Evolutionary conservation across 140 eudicot species (phyloP).

Genomic region (Cichorium intybus): DNA sequence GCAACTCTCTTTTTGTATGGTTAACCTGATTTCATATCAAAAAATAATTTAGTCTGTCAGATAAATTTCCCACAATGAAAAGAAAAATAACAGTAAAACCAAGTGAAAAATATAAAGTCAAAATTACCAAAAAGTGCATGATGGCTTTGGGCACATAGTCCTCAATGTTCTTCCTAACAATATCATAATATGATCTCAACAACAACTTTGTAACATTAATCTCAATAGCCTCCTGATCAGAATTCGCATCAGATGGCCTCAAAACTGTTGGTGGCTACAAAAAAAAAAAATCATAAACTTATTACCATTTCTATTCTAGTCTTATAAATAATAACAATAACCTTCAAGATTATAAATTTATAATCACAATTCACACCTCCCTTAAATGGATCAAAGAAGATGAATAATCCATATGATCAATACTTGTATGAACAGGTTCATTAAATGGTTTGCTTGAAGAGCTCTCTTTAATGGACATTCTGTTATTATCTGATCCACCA

Average conservation of each 20-base stretch:
- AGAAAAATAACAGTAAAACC: not conserved
- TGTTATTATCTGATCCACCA: constrained; percentile 65
- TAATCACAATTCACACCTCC: constrained; percentile 48
- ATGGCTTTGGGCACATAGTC: constrained; percentile 95
- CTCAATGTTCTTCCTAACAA: constrained; percentile 93
- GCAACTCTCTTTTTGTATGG: constrained; percentile 93
- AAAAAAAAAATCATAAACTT: not conserved
- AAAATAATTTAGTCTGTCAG: not conserved
- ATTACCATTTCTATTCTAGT: not conserved
- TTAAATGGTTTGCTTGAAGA: constrained; percentile 54
- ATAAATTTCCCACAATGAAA: not conserved
- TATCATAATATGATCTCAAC: constrained; percentile 88
- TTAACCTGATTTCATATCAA: constrained; percentile 56
- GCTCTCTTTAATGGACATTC: constrained; percentile 58
- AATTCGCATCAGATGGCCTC: constrained; percentile 84
- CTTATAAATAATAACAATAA: not conserved
- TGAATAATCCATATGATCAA: constrained; percentile 57
- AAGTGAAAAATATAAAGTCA: no score
- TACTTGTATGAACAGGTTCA: constrained; percentile 62
- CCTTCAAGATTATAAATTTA: not conserved
- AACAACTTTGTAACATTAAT: constrained; percentile 66
- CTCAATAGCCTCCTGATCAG: constrained; percentile 83
- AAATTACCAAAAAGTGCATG: constrained; percentile 93
- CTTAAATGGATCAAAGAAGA: constrained; percentile 69
- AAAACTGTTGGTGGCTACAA: constrained; percentile 82